phyloP scores from a whole-genome alignment of 1,284 basidiomycete species.

The Schizophyllum commune region DNA sequence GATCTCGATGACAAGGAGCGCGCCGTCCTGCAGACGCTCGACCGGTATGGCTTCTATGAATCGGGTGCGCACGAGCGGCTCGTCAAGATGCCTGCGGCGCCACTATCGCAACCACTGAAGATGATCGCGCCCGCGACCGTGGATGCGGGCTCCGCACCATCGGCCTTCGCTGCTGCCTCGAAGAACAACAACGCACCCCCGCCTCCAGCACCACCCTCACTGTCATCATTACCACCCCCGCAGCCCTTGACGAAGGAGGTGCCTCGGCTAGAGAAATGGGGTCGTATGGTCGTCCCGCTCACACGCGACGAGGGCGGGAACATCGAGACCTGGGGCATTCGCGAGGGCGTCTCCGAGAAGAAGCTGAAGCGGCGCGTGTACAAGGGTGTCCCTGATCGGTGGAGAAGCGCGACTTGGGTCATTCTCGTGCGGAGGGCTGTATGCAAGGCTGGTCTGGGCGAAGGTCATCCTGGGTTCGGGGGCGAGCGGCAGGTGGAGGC shows the following conservation, averaged over 20 bases:
- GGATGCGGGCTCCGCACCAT: constrained; percentile 27
- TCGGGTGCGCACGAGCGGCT: constrained; percentile 80
- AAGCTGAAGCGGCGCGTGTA: constrained; percentile 74
- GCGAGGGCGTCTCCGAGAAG: constrained; percentile 35
- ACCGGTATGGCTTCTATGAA: constrained; percentile 75
- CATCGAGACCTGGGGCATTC: constrained; percentile 66
- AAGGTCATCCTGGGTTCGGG: neutral
- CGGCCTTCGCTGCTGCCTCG: constrained; percentile 28
- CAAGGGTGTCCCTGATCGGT: constrained; percentile 96
- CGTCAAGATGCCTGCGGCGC: constrained; percentile 54
- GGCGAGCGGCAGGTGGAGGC: constrained; percentile 33
- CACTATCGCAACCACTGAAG: constrained; percentile 56
- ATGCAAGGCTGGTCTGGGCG: neutral
- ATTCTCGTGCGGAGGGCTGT: constrained; percentile 37
- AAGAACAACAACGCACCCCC: neutral
- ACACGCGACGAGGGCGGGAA: constrained; percentile 73
- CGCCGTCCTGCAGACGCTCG: constrained; percentile 61
- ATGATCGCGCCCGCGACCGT: constrained; percentile 15
- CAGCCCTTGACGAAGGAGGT: constrained; percentile 54
- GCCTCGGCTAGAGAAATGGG: constrained; percentile 80
- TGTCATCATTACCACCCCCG: constrained; percentile 39
- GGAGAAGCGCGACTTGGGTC: constrained; percentile 92
- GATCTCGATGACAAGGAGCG: constrained; percentile 60
- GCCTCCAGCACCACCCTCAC: constrained; percentile 22
- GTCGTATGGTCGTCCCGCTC: constrained; percentile 71